These are phyloP conservation scores for Coix lacrymajobi DNA, from an alignment of 176 grass and related monocot genomes.

Conservation along the genomic window DNA sequence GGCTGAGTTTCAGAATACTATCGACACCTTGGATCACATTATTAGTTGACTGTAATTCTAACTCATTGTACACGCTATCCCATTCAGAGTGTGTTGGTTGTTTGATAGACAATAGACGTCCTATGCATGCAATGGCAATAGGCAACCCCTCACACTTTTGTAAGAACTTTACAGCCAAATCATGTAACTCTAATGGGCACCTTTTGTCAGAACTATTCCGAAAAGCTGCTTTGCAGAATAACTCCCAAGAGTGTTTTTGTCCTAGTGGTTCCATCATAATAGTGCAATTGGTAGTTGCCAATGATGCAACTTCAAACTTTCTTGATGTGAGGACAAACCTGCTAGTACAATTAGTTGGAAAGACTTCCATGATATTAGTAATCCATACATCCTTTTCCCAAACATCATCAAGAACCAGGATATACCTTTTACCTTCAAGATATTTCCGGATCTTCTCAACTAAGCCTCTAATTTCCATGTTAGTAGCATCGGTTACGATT, in stretches of 20 bases:
- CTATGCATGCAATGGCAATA: constrained; percentile 23
- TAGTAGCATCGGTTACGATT: not conserved
- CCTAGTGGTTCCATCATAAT: not conserved
- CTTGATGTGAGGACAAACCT: constrained; percentile 23
- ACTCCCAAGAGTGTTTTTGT: not conserved
- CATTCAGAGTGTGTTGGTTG: not conserved
- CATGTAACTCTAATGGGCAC: not conserved
- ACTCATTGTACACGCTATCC: not conserved
- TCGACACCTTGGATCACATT: not conserved
- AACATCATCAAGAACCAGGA: constrained; percentile 19
- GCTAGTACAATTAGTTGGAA: not conserved
- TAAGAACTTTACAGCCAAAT: not conserved
- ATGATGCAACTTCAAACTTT: not conserved
- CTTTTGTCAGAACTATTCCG: not conserved
- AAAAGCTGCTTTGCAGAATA: constrained; percentile 11
- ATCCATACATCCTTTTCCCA: constrained; percentile 9
- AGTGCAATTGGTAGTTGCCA: not conserved
- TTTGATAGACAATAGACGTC: not conserved
- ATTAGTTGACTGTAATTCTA: not conserved
- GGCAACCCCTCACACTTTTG: constrained; percentile 7
- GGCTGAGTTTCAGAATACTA: not conserved
- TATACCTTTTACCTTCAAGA: not conserved
- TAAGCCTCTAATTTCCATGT: not conserved
- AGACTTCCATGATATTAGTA: not conserved
- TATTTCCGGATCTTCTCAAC: not conserved